phyloP scores from a whole-genome alignment of 768 basidiomycete species.

The Mycena rebaudengoi region DNA sequence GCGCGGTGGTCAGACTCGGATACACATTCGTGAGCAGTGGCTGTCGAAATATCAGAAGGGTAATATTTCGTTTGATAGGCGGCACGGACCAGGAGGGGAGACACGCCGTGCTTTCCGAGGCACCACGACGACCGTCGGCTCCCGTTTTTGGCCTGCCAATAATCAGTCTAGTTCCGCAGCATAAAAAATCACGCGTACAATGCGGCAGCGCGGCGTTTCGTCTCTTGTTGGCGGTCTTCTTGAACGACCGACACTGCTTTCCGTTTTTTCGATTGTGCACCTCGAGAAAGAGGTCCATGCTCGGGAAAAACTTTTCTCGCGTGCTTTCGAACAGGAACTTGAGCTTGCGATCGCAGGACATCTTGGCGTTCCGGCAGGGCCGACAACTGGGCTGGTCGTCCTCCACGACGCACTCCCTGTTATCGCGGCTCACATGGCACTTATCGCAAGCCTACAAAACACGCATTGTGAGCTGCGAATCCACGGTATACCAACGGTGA shows the following conservation, averaged over 20 bases:
- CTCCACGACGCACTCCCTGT: background rate
- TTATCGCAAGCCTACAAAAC: background rate
- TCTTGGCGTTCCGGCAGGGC: background rate
- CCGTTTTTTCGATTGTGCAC: background rate
- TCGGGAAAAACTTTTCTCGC: background rate
- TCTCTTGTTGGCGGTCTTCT: background rate
- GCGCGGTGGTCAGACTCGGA: too few species aligned
- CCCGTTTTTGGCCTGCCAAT: too few species aligned
- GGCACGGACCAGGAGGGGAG: too few species aligned
- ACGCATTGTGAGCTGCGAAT: background rate
- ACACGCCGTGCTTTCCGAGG: too few species aligned
- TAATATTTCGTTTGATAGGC: too few species aligned
- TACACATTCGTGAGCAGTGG: too few species aligned
- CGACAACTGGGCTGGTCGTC: background rate
- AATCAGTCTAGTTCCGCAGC: too few species aligned
- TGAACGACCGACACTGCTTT: background rate
- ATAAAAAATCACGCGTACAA: too few species aligned
- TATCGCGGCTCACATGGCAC: background rate
- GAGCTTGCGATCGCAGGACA: background rate
- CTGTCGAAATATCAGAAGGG: too few species aligned
- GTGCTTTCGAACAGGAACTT: background rate
- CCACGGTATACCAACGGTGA: background rate
- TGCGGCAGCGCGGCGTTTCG: background rate
- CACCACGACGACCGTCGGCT: too few species aligned
- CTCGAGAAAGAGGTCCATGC: background rate